phyloP scores from a whole-genome alignment of 805 yeast genomes.

The Barnettozyma populi region DNA sequence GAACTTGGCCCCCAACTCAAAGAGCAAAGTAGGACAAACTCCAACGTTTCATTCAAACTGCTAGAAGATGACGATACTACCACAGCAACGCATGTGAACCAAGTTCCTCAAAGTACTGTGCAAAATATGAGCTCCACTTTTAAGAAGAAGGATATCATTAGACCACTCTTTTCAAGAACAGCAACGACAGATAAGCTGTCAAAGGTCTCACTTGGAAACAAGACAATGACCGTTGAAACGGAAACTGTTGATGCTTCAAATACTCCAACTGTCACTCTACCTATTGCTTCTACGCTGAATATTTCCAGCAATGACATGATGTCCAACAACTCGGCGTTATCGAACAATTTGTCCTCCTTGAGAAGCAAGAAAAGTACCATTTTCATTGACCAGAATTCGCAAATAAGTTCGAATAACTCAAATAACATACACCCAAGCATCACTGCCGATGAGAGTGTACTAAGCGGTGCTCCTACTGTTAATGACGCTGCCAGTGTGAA shows the following conservation, averaged over 20 bases:
- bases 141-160: constrained; percentile 21
- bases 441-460: constrained; percentile 9
- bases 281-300: constrained; percentile 15
- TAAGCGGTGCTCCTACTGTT: constrained; percentile 4
- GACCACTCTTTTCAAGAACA: constrained; percentile 23
- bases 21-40: constrained; percentile 5
- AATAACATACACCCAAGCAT: constrained; percentile 10
- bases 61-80: constrained; percentile 2
- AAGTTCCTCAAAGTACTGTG: neutral
- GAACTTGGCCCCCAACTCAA: neutral
- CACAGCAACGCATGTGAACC: neutral
- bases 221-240: constrained; percentile 51
- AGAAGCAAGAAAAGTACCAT: constrained; percentile 33
- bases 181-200: constrained; percentile 20
- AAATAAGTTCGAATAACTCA: constrained; percentile 5
- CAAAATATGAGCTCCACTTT: neutral
- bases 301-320: constrained; percentile 14
- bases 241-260: constrained; percentile 51
- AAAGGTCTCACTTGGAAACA: constrained; percentile 14
- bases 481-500: constrained; percentile 21
- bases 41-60: constrained; percentile 2
- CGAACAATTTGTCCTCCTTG: constrained; percentile 26
- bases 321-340: constrained; percentile 20
- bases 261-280: constrained; percentile 23
- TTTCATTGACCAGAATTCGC: constrained; percentile 20